phyloP scores from a whole-genome alignment of 2,329 filamentous ascomycete genomes.

The Fusarium robinianum region DNA sequence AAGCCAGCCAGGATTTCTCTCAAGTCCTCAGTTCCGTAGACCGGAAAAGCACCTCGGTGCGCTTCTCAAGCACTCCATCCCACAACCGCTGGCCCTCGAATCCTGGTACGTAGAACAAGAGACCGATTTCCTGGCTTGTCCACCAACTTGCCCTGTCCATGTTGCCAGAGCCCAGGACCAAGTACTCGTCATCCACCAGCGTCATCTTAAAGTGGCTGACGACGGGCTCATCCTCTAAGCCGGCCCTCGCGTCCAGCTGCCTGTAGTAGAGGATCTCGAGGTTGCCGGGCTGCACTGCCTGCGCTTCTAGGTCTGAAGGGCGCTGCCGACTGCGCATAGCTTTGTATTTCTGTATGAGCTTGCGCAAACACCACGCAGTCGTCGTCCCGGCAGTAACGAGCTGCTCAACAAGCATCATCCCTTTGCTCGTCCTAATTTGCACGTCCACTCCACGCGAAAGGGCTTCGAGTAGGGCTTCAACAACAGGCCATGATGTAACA shows the following conservation, averaged over 20 bases:
- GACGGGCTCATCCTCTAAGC: conserved; percentile 60
- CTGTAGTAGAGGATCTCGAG: conserved; percentile 65
- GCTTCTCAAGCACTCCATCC: conserved; percentile 45
- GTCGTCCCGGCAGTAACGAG: conserved; percentile 78
- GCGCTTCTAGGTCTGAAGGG: conserved; percentile 48
- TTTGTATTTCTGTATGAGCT: conserved; percentile 61
- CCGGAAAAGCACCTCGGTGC: conserved; percentile 42
- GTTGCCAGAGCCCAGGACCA: conserved; percentile 79
- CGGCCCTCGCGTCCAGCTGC: conserved; percentile 40
- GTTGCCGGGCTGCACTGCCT: conserved; percentile 48
- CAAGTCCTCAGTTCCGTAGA: conserved; percentile 18
- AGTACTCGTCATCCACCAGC: conserved; percentile 69
- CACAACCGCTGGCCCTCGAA: conserved; percentile 45
- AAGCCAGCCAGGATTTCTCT: too few species aligned
- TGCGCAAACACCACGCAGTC: conserved; percentile 66
- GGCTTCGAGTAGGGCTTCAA: conserved; percentile 64
- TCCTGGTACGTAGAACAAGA: conserved; percentile 57
- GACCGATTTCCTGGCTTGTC: conserved; percentile 81
- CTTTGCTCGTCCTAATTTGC: conserved; percentile 66
- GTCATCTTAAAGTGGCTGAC: conserved; percentile 80
- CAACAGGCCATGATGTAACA: conserved; percentile 68
- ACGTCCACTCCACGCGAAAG: conserved; percentile 70
- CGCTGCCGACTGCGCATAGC: conserved; percentile 28
- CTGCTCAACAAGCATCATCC: conserved; percentile 80
- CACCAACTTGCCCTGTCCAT: conserved; percentile 86